These are phyloP conservation scores for maize (Zea mays) DNA, from an alignment of 176 grass and related monocot species.

Conservation along the genomic window Zm-B73-REFERENCE-NAM-5.0 NC_050098.1:213108001-213108500, in stretches of 20 bases:
- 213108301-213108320: constrained; percentile 48
- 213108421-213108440: constrained; percentile 63
- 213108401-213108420: constrained; percentile 58
- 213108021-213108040: constrained; percentile 56
- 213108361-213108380: constrained; percentile 65
- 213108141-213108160: background rate
- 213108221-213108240: background rate
- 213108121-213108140: background rate
- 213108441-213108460: constrained; percentile 81
- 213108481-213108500: constrained; percentile 35
- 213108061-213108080: constrained; percentile 59
- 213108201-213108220: constrained; percentile 53
- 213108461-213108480: constrained; percentile 65
- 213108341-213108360: constrained; percentile 64
- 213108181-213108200: constrained; percentile 36
- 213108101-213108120: constrained; percentile 53
- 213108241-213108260: background rate
- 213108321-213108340: constrained; percentile 72
- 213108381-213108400: constrained; percentile 59
- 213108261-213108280: constrained; percentile 47
- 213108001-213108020: constrained; percentile 78
- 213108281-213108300: constrained; percentile 54
- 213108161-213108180: constrained; percentile 6
- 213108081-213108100: constrained; percentile 44
- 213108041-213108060: constrained; percentile 70